A percentile compares a stretch with the other conserved stretches of the same genome.
phyloP scores from a whole-genome alignment of 228 moss, liverwort and hornwort genomes.

The Sphagnum fallax region DNA sequence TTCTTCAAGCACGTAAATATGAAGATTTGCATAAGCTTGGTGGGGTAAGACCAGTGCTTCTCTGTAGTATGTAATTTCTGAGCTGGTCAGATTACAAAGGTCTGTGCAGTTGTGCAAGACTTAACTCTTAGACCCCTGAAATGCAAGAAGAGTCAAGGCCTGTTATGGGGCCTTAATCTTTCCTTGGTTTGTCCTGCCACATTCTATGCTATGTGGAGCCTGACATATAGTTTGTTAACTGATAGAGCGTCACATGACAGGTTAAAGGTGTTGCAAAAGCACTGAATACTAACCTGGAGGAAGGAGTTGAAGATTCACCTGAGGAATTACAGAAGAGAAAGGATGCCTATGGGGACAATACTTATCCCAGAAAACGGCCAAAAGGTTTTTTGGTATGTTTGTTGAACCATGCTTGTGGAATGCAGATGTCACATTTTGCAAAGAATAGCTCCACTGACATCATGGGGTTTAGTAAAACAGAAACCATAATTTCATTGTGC shows the following conservation, averaged over 20 bases:
- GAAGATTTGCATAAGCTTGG: slow-evolving; percentile 49
- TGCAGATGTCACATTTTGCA: neutral
- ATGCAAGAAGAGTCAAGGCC: no score
- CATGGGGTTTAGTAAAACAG: no score
- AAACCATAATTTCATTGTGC: no score
- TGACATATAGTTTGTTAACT: no score
- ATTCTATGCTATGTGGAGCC: no score
- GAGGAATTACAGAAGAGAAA: slow-evolving; percentile 55
- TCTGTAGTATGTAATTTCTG: no score
- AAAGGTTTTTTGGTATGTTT: slow-evolving; percentile 54
- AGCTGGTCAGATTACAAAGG: no score
- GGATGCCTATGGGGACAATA: slow-evolving; percentile 65
- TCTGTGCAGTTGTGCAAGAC: no score
- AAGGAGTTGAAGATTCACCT: slow-evolving; percentile 43
- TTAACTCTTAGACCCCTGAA: no score
- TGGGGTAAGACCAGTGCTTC: slow-evolving; percentile 37
- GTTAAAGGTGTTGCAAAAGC: slow-evolving; percentile 33
- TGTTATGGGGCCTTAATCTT: no score
- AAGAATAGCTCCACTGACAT: no score
- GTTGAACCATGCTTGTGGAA: neutral
- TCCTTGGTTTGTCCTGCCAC: neutral
- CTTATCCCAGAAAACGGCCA: slow-evolving; percentile 64
- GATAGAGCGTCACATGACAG: slow-evolving; percentile 20
- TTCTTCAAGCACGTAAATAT: slow-evolving; percentile 50
- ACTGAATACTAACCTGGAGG: slow-evolving; percentile 49